Conservation (phyloP, 2,329 filamentous ascomycete genomes). For the Trichocomaceae sp. region DNA sequence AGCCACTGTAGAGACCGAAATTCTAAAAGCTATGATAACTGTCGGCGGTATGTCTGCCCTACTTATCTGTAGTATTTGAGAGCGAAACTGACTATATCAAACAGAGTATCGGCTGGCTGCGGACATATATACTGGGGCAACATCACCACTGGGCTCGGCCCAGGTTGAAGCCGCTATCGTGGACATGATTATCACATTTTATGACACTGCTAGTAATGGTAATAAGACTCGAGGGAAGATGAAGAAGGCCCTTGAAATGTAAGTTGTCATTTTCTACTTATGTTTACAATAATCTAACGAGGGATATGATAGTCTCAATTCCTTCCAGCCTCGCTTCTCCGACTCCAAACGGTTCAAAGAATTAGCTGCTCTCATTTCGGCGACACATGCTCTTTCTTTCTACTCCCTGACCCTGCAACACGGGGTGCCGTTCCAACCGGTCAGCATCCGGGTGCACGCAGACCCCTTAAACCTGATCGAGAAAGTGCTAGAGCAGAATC, state of each 20-base stretch:
- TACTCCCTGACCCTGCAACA: conserved; percentile 59
- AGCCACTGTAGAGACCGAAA: conserved; percentile 49
- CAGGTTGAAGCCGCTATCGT: conserved; percentile 50
- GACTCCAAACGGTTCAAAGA: conserved; percentile 37
- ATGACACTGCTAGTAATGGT: conserved; percentile 61
- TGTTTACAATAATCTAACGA: background rate
- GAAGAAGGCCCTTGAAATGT: conserved; percentile 55
- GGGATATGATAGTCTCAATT: conserved; percentile 28
- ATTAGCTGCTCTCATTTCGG: conserved; percentile 50
- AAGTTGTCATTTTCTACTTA: conserved; percentile 20
- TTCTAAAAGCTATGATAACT: conserved; percentile 50
- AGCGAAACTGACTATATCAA: background rate
- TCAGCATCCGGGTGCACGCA: conserved; percentile 57
- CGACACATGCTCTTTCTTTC: conserved; percentile 59
- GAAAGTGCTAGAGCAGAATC: conserved; percentile 57
- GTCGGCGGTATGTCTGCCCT: conserved; percentile 32
- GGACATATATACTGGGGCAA: conserved; percentile 33
- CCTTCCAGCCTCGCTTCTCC: conserved; percentile 39
- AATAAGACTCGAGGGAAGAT: conserved; percentile 57
- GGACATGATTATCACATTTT: conserved; percentile 48
- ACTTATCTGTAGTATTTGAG: background rate
- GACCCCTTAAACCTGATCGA: conserved; percentile 54
- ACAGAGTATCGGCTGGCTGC: conserved; percentile 38
- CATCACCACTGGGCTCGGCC: conserved; percentile 33
- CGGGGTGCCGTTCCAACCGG: conserved; percentile 59